Evolutionary conservation across 148 eudicot species (phyloP).

Genomic region (Rhododendron griersonianum): DNA sequence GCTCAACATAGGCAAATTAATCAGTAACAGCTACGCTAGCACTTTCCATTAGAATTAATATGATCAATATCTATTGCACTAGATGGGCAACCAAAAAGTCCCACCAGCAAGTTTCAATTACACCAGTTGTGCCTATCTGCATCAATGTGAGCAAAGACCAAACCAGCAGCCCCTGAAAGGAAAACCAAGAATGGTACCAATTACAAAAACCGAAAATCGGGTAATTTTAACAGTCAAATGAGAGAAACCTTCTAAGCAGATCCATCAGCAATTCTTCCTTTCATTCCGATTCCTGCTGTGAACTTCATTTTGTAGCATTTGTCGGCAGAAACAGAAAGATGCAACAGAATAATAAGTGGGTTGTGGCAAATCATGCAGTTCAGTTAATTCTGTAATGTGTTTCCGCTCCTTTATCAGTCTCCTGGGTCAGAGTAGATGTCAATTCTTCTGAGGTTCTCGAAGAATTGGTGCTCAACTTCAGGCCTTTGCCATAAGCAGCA

Average conservation of each 20-base stretch:
- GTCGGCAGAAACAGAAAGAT: background rate
- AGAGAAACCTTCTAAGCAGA: background rate
- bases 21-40: background rate
- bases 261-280: background rate
- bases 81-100: background rate
- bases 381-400: background rate
- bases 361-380: background rate
- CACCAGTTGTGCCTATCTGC: background rate
- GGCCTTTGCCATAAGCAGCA: slow-evolving; percentile 80
- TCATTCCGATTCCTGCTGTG: background rate
- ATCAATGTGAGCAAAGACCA: background rate
- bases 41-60: background rate
- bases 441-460: slow-evolving; percentile 18
- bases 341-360: background rate
- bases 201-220: background rate
- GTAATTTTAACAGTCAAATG: background rate
- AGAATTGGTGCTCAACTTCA: slow-evolving; percentile 24
- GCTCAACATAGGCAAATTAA: background rate
- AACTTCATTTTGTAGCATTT: background rate
- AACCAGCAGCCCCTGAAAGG: background rate
- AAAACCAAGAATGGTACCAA: background rate
- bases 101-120: background rate
- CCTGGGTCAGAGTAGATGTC: background rate
- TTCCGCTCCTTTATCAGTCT: background rate
- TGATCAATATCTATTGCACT: background rate